Percentiles rank a stretch among this genome's conserved stretches.
phyloP scores from a whole-genome alignment of 495 filamentous ascomycete genomes.

The Aspergillus bertholletiae region DNA sequence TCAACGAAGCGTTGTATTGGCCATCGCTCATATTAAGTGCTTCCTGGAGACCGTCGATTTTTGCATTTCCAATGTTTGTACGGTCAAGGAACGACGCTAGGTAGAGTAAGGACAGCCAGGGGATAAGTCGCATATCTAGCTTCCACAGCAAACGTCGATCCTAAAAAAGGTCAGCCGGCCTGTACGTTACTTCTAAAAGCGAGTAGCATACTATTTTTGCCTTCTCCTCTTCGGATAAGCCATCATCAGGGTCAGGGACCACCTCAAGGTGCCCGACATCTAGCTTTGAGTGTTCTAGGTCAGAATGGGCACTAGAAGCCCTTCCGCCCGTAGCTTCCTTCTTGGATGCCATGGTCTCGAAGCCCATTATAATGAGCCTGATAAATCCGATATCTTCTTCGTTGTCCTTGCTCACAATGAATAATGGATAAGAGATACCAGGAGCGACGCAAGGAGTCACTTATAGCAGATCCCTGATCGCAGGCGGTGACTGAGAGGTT shows the following conservation, averaged over 20 bases:
- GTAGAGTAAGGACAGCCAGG: slow-evolving; percentile 83
- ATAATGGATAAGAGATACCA: no score
- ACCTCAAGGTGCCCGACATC: no score
- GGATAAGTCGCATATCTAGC: slow-evolving; percentile 67
- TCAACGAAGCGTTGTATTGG: slow-evolving; percentile 75
- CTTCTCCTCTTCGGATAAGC: slow-evolving; percentile 62
- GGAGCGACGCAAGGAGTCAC: no score
- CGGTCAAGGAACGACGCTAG: slow-evolving; percentile 69
- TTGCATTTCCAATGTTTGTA: slow-evolving; percentile 85
- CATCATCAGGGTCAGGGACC: slow-evolving; percentile 62
- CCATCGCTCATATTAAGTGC: slow-evolving; percentile 60
- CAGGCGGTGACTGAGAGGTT: no score
- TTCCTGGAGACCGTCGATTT: slow-evolving; percentile 66
- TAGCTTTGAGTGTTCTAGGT: no score
- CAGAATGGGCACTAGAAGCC: no score
- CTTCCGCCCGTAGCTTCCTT: no score
- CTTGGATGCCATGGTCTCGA: no score
- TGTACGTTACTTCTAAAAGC: background rate
- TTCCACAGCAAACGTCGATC: slow-evolving; percentile 66
- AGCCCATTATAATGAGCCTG: no score
- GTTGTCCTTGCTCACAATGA: no score
- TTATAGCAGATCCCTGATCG: no score
- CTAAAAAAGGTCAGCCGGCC: slow-evolving; percentile 30
- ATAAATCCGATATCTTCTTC: no score
- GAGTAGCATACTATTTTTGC: slow-evolving; percentile 57